Evolutionary conservation across 116 monocot genomes (phyloP).

Genomic region (Papilionanthe hybrid): DNA sequence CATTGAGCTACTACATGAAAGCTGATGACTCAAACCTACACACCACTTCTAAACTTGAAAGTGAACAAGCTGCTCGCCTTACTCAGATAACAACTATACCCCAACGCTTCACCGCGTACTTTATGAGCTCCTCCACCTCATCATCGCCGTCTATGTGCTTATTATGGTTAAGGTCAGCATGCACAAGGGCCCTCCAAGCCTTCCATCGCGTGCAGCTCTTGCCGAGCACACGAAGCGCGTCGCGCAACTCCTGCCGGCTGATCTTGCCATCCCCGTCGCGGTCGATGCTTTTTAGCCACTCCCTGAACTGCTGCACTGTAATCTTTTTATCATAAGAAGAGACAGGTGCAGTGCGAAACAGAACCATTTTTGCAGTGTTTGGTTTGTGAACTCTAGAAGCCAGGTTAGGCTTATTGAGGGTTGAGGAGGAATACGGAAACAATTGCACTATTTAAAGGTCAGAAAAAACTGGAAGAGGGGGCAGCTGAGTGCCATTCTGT

Average conservation of each 20-base stretch:
- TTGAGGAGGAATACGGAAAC: background rate
- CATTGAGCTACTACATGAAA: too few relatives aligned
- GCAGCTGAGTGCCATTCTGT: too few relatives aligned
- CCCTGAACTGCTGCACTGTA: conserved; percentile 12
- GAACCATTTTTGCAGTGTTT: background rate
- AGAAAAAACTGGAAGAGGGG: too few relatives aligned
- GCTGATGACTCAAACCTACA: too few relatives aligned
- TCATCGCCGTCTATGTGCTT: conserved; percentile 14
- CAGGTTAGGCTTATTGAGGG: background rate
- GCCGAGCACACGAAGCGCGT: conserved; percentile 9
- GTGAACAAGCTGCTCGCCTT: too few relatives aligned
- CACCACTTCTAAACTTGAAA: too few relatives aligned
- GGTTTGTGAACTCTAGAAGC: too few relatives aligned
- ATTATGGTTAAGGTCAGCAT: conserved; percentile 10
- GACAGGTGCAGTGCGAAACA: background rate
- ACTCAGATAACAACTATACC: too few relatives aligned
- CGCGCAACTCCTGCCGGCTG: conserved; percentile 17
- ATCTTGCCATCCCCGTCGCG: conserved; percentile 16
- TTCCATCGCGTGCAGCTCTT: conserved; percentile 19
- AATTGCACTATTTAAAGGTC: too few relatives aligned
- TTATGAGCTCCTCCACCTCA: conserved; percentile 18
- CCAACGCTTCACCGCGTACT: conserved; percentile 8
- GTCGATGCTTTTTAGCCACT: conserved; percentile 27
- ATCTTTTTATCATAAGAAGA: background rate
- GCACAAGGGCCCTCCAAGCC: conserved; percentile 4